Evolutionary conservation across 257 asterid species (phyloP).

Genomic region (Coffea canephora): DNA sequence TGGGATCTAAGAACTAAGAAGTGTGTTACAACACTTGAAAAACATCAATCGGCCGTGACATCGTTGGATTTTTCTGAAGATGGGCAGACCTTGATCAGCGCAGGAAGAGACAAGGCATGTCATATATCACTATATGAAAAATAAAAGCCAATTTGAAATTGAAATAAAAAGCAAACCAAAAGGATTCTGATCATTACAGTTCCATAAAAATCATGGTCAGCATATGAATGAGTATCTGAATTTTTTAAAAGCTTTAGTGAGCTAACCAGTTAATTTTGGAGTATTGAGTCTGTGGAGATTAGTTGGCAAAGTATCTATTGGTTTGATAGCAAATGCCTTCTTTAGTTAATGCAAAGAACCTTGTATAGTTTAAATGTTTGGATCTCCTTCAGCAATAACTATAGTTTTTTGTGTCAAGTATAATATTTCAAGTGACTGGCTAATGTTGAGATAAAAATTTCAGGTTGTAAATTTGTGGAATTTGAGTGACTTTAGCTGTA

Average conservation of each 20-base stretch:
- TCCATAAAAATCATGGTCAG: background rate
- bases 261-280: background rate
- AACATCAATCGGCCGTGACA: constrained; percentile 88
- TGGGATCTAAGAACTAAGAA: constrained; percentile 84
- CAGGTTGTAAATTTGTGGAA: constrained; percentile 94
- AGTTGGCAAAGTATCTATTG: background rate
- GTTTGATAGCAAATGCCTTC: no score
- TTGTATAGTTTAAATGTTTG: background rate
- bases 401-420: background rate
- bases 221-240: background rate
- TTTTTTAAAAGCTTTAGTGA: background rate
- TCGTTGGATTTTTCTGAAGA: constrained; percentile 84
- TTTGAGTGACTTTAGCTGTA: constrained; percentile 73
- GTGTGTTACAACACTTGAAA: constrained; percentile 68
- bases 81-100: constrained; percentile 83
- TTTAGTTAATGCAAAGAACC: background rate
- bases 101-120: constrained; percentile 93
- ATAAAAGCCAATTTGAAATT: background rate
- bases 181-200: background rate
- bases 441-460: constrained; percentile 24
- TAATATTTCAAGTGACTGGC: constrained; percentile 11
- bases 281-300: background rate
- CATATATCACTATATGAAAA: background rate
- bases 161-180: background rate
- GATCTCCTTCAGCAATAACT: background rate